phyloP scores from a whole-genome alignment of 345 rosid species.

The Euphorbia peplus region DNA sequence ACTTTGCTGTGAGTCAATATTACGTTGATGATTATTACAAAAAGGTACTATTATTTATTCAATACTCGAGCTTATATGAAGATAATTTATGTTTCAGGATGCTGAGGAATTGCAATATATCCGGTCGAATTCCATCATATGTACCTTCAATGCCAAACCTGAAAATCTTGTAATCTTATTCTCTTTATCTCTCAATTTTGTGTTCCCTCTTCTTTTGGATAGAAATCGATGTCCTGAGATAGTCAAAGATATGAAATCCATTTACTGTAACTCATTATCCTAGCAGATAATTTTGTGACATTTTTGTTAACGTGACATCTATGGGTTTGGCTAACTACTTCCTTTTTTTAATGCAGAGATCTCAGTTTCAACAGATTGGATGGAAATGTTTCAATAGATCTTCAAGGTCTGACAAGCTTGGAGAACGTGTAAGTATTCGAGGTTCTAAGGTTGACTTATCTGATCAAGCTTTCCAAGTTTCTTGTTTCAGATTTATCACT shows the following conservation, averaged over 20 bases:
- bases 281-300: too few species aligned
- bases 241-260: background rate
- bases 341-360: background rate
- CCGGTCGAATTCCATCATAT: background rate
- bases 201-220: background rate
- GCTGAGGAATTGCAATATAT: constrained; percentile 21
- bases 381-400: background rate
- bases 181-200: background rate
- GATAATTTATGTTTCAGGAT: constrained; percentile 15
- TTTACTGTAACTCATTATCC: background rate
- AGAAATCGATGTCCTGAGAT: background rate
- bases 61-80: background rate
- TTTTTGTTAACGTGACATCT: background rate
- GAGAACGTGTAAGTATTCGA: background rate
- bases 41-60: background rate
- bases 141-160: constrained; percentile 1
- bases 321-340: background rate
- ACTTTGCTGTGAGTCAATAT: constrained; percentile 9
- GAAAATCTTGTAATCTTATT: constrained; percentile 12
- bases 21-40: background rate
- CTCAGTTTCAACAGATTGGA: background rate
- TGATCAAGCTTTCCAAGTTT: too few species aligned
- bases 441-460: too few species aligned
- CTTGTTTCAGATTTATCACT: too few species aligned
- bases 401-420: background rate